These are phyloP conservation scores for Choiromyces venosus DNA, from an alignment of 495 filamentous ascomycete species.

Conservation along the genomic window DNA sequence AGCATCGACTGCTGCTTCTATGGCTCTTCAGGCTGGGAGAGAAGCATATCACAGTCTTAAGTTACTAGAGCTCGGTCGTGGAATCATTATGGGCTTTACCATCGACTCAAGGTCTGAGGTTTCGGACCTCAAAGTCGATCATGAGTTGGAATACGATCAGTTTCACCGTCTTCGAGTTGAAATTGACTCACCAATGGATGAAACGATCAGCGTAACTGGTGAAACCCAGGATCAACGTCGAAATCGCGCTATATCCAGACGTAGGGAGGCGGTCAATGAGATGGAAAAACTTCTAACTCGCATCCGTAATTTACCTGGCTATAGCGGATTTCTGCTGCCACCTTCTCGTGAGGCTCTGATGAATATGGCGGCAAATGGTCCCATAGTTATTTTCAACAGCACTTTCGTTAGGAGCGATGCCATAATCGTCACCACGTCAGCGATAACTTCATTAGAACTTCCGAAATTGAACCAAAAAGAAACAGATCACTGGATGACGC, in stretches of 20 bases:
- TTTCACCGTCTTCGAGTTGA: too few relatives aligned
- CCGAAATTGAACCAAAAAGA: slow-evolving; percentile 2
- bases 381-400: slow-evolving; percentile 24
- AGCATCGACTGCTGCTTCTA: too few relatives aligned
- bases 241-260: not conserved
- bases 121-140: too few relatives aligned
- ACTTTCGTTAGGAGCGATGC: slow-evolving; percentile 15
- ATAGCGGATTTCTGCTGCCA: slow-evolving; percentile 21
- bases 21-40: too few relatives aligned
- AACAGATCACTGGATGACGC: not conserved
- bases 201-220: too few relatives aligned
- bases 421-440: slow-evolving; percentile 28
- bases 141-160: too few relatives aligned
- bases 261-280: not conserved
- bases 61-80: too few relatives aligned
- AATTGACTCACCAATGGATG: too few relatives aligned
- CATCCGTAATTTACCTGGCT: slow-evolving; percentile 20
- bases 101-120: too few relatives aligned
- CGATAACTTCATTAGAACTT: slow-evolving; percentile 7
- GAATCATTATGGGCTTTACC: too few relatives aligned
- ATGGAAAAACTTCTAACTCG: slow-evolving; percentile 11
- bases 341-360: slow-evolving; percentile 16
- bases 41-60: too few relatives aligned
- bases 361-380: slow-evolving; percentile 12
- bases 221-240: too few relatives aligned